Percentiles rank a stretch among this genome's conserved stretches.
These are phyloP conservation scores for Biscogniauxia sp. DNA, from an alignment of 2,329 filamentous ascomycete species.

Conservation along the genomic window DNA sequence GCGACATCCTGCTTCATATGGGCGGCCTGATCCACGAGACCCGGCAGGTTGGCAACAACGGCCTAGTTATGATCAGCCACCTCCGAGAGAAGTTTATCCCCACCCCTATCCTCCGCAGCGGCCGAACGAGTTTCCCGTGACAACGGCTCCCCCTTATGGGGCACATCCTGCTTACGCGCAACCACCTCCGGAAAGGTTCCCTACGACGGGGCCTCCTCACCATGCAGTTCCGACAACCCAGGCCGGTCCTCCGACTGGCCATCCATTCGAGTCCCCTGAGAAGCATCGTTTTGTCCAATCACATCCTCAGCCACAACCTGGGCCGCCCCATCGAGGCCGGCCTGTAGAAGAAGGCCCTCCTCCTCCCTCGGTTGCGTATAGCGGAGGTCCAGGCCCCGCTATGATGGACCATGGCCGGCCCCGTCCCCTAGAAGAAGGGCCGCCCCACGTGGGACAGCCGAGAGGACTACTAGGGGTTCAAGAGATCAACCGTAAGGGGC, in stretches of 20 bases:
- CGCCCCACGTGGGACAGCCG: slow-evolving; percentile 55
- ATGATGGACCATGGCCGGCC: slow-evolving; percentile 44
- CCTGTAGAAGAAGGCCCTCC: slow-evolving; percentile 48
- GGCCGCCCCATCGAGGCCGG: slow-evolving; percentile 37
- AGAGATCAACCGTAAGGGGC: slow-evolving; percentile 75
- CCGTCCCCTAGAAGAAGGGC: slow-evolving; percentile 49
- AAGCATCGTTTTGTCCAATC: slow-evolving; percentile 42
- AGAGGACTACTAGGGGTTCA: slow-evolving; percentile 76
- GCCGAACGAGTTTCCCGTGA: slow-evolving; percentile 48
- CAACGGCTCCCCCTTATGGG: slow-evolving; percentile 40
- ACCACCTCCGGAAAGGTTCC: slow-evolving; percentile 40
- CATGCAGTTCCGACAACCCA: slow-evolving; percentile 30
- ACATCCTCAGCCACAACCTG: slow-evolving; percentile 35
- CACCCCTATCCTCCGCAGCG: slow-evolving; percentile 42
- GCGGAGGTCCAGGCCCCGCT: slow-evolving; percentile 39
- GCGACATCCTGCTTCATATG: slow-evolving; percentile 40
- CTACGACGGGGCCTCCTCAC: slow-evolving; percentile 33
- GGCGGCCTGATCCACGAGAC: slow-evolving; percentile 32
- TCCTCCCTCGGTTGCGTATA: slow-evolving; percentile 51
- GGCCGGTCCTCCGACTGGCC: slow-evolving; percentile 25
- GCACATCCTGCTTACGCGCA: slow-evolving; percentile 37
- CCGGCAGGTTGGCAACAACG: slow-evolving; percentile 36
- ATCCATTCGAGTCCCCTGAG: slow-evolving; percentile 51
- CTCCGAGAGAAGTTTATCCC: slow-evolving; percentile 40
- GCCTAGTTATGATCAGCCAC: slow-evolving; percentile 40